Evolutionary conservation across 768 basidiomycete genomes (phyloP), one percentile per base, ranked within the genome.

Genomic region (Trametes sanguinea): DNA sequence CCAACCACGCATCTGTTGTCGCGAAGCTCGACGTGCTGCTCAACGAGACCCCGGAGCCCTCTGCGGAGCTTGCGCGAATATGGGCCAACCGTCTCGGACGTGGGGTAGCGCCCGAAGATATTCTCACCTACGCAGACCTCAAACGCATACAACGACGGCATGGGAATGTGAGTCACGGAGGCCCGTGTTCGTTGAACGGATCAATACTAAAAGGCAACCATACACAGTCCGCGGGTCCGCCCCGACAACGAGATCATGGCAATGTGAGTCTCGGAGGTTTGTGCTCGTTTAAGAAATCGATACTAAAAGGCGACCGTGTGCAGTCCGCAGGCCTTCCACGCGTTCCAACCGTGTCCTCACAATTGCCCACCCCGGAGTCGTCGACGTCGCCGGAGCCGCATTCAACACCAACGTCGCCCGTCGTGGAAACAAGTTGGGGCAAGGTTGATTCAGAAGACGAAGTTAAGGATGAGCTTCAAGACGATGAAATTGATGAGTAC

Each of bases 341-440:
- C n/a, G 32, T 32, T 13, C 46, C 39, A 17, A 16, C n/a, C 14
- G 6, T 16, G n/a, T 37, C 52, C 6, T 55, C 63, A 6, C 63
- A 64, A 5, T 35, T 60, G 8, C 63, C 59, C 0, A 64, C 63
- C 4, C 63, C 63, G 17, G 52, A 54, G 48, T 59, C 62, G 30
- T 64, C 63, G 2, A 60, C 27, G 1, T 64, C 63, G 30, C 63
- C 63, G 1, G 63, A 64, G 45, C 63, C 63, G 10, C 48, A 32
- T 4, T 45, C 42, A 6, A n/a, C 57, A 7, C 57, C 57, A 9
- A 44, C 39, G 2, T 59, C 62, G 22, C 62, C 62, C 2, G 55
- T 59, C 14, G 45, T 63, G 27, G 57, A 54, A 33, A 50, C n/a
- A 3, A 42, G 33, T 2, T 60, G 59, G 52, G 56, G 62, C 16